phyloP scores from a whole-genome alignment of 192 early-diverging fungal genomes.

The Backusella westeae region DNA sequence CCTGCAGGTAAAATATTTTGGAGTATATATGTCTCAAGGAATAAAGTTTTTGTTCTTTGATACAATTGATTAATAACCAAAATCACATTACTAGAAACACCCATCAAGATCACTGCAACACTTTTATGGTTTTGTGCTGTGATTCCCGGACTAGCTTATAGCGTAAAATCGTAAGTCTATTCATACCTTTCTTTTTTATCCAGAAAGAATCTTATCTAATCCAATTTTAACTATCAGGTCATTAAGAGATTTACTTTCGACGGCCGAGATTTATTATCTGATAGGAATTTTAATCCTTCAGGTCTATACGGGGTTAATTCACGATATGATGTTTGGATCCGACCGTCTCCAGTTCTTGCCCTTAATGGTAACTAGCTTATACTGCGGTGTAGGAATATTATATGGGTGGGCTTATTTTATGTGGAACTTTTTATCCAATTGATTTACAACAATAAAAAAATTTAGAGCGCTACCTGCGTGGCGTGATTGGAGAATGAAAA shows the following conservation, averaged over 20 bases:
- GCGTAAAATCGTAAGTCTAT: constrained; percentile 24
- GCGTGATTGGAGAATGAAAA: background rate
- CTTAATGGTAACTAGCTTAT: constrained; percentile 76
- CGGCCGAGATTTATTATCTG: constrained; percentile 57
- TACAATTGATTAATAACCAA: background rate
- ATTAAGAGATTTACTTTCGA: constrained; percentile 10
- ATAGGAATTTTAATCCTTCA: constrained; percentile 44
- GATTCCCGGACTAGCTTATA: constrained; percentile 16
- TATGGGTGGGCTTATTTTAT: constrained; percentile 66
- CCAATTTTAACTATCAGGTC: constrained; percentile 8
- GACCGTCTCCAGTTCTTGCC: constrained; percentile 73
- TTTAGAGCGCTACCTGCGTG: background rate
- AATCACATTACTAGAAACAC: constrained; percentile 26
- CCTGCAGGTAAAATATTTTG: constrained; percentile 47
- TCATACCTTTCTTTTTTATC: background rate
- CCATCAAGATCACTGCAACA: constrained; percentile 31
- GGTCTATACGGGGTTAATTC: constrained; percentile 54
- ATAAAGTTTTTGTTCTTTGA: background rate
- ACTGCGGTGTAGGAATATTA: constrained; percentile 69
- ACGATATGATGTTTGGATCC: constrained; percentile 49
- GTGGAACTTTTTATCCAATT: constrained; percentile 23
- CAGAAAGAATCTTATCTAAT: constrained; percentile 8
- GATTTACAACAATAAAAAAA: background rate
- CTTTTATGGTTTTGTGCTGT: constrained; percentile 31
- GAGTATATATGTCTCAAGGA: background rate